Conservation (phyloP, 2,329 filamentous ascomycete genomes). For the Aspergillus pseudonomiae region DNA sequence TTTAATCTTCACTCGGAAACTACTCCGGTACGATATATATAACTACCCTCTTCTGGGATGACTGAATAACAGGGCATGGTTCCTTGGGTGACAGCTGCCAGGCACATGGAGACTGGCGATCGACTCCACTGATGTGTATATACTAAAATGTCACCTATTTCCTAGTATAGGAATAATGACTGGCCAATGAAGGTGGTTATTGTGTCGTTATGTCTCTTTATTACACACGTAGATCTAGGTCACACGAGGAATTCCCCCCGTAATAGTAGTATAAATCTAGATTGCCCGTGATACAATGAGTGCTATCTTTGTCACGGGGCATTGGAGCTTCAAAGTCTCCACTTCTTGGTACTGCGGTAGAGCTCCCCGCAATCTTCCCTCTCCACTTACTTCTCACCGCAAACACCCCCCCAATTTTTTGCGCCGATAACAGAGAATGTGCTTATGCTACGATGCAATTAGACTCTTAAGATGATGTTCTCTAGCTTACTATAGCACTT, state of each 20-base stretch:
- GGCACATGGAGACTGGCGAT: background rate
- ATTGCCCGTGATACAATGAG: background rate
- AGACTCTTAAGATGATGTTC: background rate
- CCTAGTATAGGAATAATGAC: background rate
- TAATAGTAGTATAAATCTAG: background rate
- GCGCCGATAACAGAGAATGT: background rate
- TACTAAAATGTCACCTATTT: background rate
- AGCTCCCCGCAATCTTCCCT: conserved; percentile 3
- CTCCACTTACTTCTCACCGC: background rate
- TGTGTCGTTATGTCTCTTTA: background rate
- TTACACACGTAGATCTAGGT: background rate
- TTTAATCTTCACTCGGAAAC: background rate
- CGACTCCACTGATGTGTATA: background rate
- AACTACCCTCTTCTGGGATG: background rate
- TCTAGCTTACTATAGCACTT: background rate
- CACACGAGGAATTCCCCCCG: background rate
- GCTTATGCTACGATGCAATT: background rate
- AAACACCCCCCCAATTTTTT: background rate
- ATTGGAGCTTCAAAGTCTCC: background rate
- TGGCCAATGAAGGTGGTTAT: background rate
- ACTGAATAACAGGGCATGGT: background rate
- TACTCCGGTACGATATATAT: background rate
- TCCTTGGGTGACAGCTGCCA: background rate
- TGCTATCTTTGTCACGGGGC: background rate
- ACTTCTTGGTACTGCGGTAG: no score